Evolutionary conservation across 352 stramenopile species (phyloP).

Genomic region (Pythium aristosporum): DNA sequence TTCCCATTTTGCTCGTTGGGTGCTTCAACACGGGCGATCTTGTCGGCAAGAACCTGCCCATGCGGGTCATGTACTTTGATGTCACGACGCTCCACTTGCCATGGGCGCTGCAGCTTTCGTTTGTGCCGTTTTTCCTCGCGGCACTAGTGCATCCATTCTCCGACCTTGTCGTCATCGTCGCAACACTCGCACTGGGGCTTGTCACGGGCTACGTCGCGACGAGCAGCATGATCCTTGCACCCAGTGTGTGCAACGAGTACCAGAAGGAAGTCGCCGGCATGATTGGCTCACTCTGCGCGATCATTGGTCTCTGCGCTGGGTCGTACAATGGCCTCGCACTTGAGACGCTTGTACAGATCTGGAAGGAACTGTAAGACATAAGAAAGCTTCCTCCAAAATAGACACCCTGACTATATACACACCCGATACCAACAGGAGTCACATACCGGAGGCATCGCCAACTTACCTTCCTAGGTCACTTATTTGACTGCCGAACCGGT

Average conservation of each 20-base stretch:
- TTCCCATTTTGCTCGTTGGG: constrained; percentile 70
- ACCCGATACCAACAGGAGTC: too few species aligned
- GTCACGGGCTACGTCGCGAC: constrained; percentile 81
- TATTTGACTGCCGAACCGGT: background rate
- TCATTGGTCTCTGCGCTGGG: constrained; percentile 68
- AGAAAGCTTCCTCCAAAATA: constrained; percentile 15
- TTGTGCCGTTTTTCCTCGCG: constrained; percentile 70
- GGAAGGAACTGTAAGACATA: constrained; percentile 20
- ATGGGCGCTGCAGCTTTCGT: constrained; percentile 60
- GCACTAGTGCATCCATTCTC: constrained; percentile 54
- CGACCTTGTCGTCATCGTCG: constrained; percentile 50
- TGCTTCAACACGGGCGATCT: constrained; percentile 79
- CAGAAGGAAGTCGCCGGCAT: constrained; percentile 81
- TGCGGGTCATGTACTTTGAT: constrained; percentile 74
- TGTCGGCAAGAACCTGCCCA: constrained; percentile 73
- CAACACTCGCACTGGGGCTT: constrained; percentile 57
- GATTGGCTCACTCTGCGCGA: constrained; percentile 65
- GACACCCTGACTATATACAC: background rate
- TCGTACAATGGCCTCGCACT: constrained; percentile 77
- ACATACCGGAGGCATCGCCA: background rate
- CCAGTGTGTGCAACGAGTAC: constrained; percentile 70
- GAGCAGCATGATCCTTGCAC: constrained; percentile 70
- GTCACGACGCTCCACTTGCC: constrained; percentile 62
- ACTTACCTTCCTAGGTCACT: background rate
- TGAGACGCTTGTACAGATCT: constrained; percentile 62